Evolutionary conservation across 2,329 filamentous ascomycete species (phyloP), one percentile per base, ranked within the genome.

Genomic region (Aspergillus tubingensis): DNA sequence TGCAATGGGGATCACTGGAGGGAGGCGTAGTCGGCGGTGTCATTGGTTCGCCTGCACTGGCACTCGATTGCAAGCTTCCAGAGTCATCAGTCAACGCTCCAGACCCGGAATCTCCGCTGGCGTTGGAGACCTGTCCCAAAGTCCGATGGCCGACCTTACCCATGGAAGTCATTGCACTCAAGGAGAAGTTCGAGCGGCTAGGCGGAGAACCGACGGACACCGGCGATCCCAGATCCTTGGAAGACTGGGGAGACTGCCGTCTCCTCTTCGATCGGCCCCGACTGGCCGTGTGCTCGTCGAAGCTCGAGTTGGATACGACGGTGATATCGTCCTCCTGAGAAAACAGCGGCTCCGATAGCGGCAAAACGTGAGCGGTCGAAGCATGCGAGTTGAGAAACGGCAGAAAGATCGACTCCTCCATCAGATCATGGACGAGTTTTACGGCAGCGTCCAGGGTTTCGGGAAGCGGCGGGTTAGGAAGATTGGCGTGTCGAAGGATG

Each of bases 391-490:
- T 94, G 57, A 98, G 83, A 73, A 98, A 99, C 0, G 94, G 93
- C 0, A 96, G 88, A 54, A 98, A 82, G 0, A 98, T 91, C 3
- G 93, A 97, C 74, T 98, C 95, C 70, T 96, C 96, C 93, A 99
- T 98, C 58, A 99, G 82, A 68, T 98, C 95, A 75, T 94, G 93
- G 43, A 97, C 91, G 62, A 96, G 96, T 63, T 86, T 85, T 23
- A 96, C 90, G 19, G 95, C 92, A 54, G 91, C 85, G 62, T 96
- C 90, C 15, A 99, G 82, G 57, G 88, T 86, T 43, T 88, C 86
- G 1, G 95, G 93, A 5, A 89, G 89, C 6, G 94, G 92, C 0
- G 87, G 82, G 5, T 82, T 79, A 1, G 80, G 76, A 13, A 83
- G 77, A 62, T 81, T 82, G 7, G 86, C 83, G 43, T 90, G 82